Conservation (phyloP, 306 rosid species). For the Lathyrus tuberosus region DNA sequence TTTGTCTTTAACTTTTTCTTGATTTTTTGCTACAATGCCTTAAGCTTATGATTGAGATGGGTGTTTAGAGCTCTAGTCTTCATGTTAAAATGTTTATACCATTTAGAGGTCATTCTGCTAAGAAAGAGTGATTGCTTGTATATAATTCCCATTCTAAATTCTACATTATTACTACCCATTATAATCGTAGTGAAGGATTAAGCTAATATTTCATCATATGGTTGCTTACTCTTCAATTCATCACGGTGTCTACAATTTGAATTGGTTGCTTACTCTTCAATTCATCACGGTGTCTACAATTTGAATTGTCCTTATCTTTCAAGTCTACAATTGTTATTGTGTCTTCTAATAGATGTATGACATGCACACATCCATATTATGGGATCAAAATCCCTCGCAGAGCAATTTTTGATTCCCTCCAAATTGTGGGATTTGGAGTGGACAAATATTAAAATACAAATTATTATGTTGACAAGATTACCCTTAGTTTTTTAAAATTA, state of each 20-base stretch:
- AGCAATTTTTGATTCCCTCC: too few relatives aligned
- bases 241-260: slow-evolving; percentile 6
- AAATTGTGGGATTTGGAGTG: too few relatives aligned
- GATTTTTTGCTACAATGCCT: slow-evolving; percentile 14
- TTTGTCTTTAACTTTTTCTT: slow-evolving; percentile 21
- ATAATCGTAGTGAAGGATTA: slow-evolving; percentile 1
- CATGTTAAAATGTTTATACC: slow-evolving; percentile 18
- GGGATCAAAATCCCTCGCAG: too few relatives aligned
- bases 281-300: slow-evolving; percentile 1
- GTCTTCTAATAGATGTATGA: slow-evolving; percentile 14
- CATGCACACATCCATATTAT: neutral
- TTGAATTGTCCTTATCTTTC: slow-evolving; percentile 13
- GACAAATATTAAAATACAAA: too few relatives aligned
- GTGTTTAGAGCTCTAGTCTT: slow-evolving; percentile 13
- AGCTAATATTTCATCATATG: slow-evolving; percentile 14
- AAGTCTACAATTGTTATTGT: slow-evolving; percentile 4
- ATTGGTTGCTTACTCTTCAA: too few relatives aligned
- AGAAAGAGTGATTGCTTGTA: slow-evolving; percentile 12
- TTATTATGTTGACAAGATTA: too few relatives aligned
- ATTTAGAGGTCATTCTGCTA: slow-evolving; percentile 11
- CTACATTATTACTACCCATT: slow-evolving; percentile 13
- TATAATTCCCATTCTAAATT: slow-evolving; percentile 6
- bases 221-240: slow-evolving; percentile 18
- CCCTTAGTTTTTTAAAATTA: too few relatives aligned
- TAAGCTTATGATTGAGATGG: slow-evolving; percentile 15